phyloP scores from a whole-genome alignment of 106 monocot genomes.

The Dendrobium catenatum region DNA sequence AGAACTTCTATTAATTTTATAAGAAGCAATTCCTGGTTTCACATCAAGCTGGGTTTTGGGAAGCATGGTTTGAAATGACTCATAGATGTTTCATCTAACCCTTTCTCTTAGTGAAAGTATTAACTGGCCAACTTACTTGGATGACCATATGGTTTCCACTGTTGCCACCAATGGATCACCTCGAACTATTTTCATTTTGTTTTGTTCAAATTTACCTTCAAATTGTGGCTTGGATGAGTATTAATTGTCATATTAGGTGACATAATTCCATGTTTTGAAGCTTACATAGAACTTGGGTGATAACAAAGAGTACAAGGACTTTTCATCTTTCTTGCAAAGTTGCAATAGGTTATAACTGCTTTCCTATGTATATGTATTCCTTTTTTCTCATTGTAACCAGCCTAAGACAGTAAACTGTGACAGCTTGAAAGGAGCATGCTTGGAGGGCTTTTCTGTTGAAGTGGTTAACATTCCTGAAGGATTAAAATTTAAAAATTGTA shows the following conservation, averaged over 20 bases:
- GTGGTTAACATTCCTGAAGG: background rate
- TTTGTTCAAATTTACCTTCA: background rate
- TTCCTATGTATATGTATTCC: background rate
- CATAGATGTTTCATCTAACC: background rate
- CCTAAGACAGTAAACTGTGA: background rate
- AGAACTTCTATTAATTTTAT: too few relatives aligned
- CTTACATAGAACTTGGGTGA: background rate
- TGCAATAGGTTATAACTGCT: background rate
- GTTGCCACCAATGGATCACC: too few relatives aligned
- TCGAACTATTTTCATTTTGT: background rate
- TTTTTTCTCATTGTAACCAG: background rate
- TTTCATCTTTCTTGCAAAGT: background rate
- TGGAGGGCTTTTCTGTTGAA: background rate
- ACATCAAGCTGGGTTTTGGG: background rate
- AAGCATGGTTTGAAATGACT: background rate
- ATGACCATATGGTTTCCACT: background rate
- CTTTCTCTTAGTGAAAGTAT: background rate
- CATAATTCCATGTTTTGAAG: background rate
- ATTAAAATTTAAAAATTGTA: background rate
- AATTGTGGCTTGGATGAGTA: background rate
- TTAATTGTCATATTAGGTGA: background rate
- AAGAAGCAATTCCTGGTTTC: too few relatives aligned
- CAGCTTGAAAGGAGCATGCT: background rate
- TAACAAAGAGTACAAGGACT: background rate
- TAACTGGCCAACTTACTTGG: background rate